Percentiles rank a stretch among this genome's conserved stretches.
Conservation (phyloP, 169 alveolate genomes). For the Pseudocohnilembus persalinus region DNA sequence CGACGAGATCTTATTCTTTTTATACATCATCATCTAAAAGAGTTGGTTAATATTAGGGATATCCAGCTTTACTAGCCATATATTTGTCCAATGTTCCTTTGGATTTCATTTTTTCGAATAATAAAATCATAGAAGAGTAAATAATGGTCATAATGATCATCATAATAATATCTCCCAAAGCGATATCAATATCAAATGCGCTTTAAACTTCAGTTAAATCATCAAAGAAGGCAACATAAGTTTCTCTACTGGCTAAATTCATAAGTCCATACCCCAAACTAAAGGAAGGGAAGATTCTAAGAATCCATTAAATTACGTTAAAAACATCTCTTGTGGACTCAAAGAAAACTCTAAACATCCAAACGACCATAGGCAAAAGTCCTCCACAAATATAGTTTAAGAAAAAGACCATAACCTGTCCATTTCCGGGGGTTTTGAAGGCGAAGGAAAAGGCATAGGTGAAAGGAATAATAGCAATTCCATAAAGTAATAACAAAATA, state of each 20-base stretch:
- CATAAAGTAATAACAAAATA: slow-evolving; percentile 53
- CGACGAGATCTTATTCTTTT: slow-evolving; percentile 46
- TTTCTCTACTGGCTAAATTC: slow-evolving; percentile 2
- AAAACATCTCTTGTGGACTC: slow-evolving; percentile 19
- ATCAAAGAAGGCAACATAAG: slow-evolving; percentile 2
- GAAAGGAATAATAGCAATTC: slow-evolving; percentile 59
- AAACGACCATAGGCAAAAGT: slow-evolving; percentile 25
- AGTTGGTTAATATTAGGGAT: slow-evolving; percentile 10
- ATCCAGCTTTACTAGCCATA: background rate
- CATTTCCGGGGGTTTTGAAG: slow-evolving; percentile 31
- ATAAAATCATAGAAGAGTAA: slow-evolving; percentile 4
- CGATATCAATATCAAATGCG: slow-evolving; percentile 24
- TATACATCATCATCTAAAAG: slow-evolving; percentile 56
- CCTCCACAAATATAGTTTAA: slow-evolving; percentile 31
- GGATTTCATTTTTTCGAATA: slow-evolving; percentile 5
- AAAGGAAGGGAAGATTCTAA: slow-evolving; percentile 36
- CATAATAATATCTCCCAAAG: slow-evolving; percentile 29
- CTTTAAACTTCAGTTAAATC: background rate
- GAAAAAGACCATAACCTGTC: slow-evolving; percentile 23
- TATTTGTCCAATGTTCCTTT: background rate
- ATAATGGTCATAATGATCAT: slow-evolving; percentile 11
- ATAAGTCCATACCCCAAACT: slow-evolving; percentile 39
- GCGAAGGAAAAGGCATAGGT: slow-evolving; percentile 21
- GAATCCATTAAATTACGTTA: slow-evolving; percentile 16
- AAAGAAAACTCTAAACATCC: slow-evolving; percentile 19